These are phyloP conservation scores for Chamaecyparis obtusa DNA, from an alignment of 75 land plant genomes.

Conservation along the genomic window DNA sequence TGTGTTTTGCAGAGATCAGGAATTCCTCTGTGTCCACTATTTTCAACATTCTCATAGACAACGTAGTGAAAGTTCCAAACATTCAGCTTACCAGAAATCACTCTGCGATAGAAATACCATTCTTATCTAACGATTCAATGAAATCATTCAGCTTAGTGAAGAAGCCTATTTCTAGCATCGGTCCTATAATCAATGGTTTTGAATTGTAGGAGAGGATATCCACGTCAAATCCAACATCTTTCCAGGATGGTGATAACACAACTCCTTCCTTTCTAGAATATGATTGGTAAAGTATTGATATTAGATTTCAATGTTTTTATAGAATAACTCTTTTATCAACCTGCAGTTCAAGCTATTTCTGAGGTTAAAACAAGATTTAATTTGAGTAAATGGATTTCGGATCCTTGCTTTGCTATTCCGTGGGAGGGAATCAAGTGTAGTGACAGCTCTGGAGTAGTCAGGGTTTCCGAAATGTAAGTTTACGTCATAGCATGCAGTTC, in stretches of 20 bases:
- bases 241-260: too few species aligned
- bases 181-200: not conserved
- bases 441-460: too few species aligned
- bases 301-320: too few species aligned
- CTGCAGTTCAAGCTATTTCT: not conserved
- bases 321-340: too few species aligned
- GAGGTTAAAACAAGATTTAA: not conserved
- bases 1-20: not conserved
- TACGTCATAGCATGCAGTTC: too few species aligned
- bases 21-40: not conserved
- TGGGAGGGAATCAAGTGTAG: too few species aligned
- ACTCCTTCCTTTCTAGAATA: too few species aligned
- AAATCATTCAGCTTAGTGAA: too few species aligned
- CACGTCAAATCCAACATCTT: not conserved
- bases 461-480: too few species aligned
- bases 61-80: not conserved
- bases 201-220: not conserved
- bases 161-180: too few species aligned
- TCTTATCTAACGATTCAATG: not conserved
- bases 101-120: not conserved
- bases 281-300: too few species aligned
- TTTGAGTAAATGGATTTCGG: not conserved
- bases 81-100: not conserved
- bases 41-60: not conserved
- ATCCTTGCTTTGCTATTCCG: constrained; percentile 4